Evolutionary conservation across 768 basidiomycete species (phyloP).

Genomic region (Mycena sanguinolenta): DNA sequence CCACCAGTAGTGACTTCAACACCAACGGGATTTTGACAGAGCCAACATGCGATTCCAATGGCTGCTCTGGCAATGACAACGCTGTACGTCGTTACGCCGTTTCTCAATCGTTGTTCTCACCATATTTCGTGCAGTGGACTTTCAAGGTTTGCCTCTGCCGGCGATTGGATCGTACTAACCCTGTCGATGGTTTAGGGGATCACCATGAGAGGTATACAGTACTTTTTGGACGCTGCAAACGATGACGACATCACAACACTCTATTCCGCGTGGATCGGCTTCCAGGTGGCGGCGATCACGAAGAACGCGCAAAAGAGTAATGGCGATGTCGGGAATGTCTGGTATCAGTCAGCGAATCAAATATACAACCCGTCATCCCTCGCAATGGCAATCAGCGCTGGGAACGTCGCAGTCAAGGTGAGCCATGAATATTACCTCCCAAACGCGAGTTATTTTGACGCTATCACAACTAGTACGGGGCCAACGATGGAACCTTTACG

Average conservation of each 20-base stretch:
- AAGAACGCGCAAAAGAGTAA: neutral
- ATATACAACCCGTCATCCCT: neutral
- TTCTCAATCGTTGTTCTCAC: neutral
- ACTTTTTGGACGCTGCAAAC: too few species aligned
- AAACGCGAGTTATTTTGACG: neutral
- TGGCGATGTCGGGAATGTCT: constrained; percentile 16
- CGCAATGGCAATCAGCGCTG: neutral
- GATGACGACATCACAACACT: too few species aligned
- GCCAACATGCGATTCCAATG: neutral
- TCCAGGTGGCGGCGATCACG: constrained; percentile 3
- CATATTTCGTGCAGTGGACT: neutral
- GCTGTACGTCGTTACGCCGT: neutral
- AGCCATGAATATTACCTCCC: too few species aligned
- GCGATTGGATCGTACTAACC: too few species aligned
- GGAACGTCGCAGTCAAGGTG: neutral
- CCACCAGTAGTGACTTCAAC: neutral
- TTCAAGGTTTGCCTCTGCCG: constrained; percentile 13
- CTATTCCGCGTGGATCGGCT: constrained; percentile 6
- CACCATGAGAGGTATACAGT: too few species aligned
- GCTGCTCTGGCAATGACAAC: constrained; percentile 17
- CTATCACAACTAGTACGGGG: neutral
- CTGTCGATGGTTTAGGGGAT: too few species aligned
- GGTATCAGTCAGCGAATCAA: neutral
- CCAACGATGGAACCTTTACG: neutral
- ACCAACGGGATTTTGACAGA: too few species aligned